These are phyloP conservation scores for Teratosphaeria gauchensis DNA, from an alignment of 2,329 filamentous ascomycete species.

Conservation along the genomic window DNA sequence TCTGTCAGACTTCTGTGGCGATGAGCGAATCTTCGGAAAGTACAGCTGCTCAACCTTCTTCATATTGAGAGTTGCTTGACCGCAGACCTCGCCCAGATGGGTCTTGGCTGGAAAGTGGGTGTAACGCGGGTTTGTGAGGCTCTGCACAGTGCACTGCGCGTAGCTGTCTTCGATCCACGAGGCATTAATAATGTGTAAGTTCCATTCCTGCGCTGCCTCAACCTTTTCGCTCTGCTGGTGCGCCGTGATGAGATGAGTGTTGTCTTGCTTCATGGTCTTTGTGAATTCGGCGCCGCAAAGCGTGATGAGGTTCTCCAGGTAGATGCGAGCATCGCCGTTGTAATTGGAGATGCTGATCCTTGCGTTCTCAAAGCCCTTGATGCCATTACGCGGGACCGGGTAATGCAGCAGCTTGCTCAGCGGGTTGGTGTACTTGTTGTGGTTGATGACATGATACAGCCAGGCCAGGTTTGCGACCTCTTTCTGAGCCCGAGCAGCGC, in stretches of 20 bases:
- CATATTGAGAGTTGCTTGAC: conserved; percentile 74
- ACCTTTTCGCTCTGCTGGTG: conserved; percentile 87
- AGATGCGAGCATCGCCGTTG: conserved; percentile 83
- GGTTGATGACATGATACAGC: conserved; percentile 85
- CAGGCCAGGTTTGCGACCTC: conserved; percentile 87
- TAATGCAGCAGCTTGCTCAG: conserved; percentile 80
- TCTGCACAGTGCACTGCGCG: conserved; percentile 70
- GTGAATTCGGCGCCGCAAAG: conserved; percentile 83
- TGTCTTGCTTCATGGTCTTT: conserved; percentile 88
- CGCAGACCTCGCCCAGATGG: conserved; percentile 86
- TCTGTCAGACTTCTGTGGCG: conserved; percentile 14
- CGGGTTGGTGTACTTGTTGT: conserved; percentile 81
- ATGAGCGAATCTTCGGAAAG: conserved; percentile 30
- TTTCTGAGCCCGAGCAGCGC: conserved; percentile 65
- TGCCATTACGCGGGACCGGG: conserved; percentile 64
- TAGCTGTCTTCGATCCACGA: conserved; percentile 98
- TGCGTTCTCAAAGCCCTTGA: conserved; percentile 67
- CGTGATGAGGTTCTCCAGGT: conserved; percentile 81
- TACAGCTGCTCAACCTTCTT: conserved; percentile 62
- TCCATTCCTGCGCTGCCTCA: conserved; percentile 85
- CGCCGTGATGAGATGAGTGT: conserved; percentile 90
- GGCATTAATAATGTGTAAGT: conserved; percentile 81
- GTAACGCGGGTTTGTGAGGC: conserved; percentile 64
- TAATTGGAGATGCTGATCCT: conserved; percentile 93
- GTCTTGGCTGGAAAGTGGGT: conserved; percentile 79